Evolutionary conservation across 345 rosid genomes (phyloP), one percentile per base, ranked within the genome.

Genomic region (Euphorbia peplus): DNA sequence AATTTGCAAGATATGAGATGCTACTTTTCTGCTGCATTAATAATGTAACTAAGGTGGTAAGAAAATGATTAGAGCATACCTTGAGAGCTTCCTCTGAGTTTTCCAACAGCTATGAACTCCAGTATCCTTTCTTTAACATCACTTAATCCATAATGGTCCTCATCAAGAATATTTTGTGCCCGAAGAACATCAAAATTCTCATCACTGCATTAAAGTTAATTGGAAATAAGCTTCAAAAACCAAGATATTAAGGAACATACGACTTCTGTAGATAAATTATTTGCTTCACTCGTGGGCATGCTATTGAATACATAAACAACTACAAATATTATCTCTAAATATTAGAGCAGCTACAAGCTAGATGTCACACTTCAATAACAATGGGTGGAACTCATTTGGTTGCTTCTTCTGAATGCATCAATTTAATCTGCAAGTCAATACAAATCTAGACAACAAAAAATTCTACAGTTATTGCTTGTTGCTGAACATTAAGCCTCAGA

Each of bases 51-150:
- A 30, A 30, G 16, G 32, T 28, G 55, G 8, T 37, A 54, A 63
- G 46, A 51, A n/a, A 65, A 52, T n/a, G 3, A 50, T n/a, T 8
- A 59, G 25, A 59, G 16, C 48, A 48, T 60, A 95, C 99, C 99
- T 85, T 92, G 99, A 21, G 99, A 86, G 68, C 73, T 92, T 79
- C 99, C 99, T 86, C 99, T 83, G 52, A 95, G 91, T 80, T 90
- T 95, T 63, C 99, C 99, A 16, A 95, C 99, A 30, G 99, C 99
- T 56, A 95, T 95, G 73, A 95, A 95, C 78, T 95, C 99, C 77
- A 95, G 79, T 78, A 95, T 95, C 70, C 99, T 82, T 85, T 95
- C 99, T 82, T 95, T 95, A 47, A 95, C 99, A 68, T 95, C 99
- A 48, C 83, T 82, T 78, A 95, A 87, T 70, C 99, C 99, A 82